These are phyloP conservation scores for Sugiyamaella xylanicola DNA, from an alignment of 1,139 yeast species.

Conservation along the genomic window DNA sequence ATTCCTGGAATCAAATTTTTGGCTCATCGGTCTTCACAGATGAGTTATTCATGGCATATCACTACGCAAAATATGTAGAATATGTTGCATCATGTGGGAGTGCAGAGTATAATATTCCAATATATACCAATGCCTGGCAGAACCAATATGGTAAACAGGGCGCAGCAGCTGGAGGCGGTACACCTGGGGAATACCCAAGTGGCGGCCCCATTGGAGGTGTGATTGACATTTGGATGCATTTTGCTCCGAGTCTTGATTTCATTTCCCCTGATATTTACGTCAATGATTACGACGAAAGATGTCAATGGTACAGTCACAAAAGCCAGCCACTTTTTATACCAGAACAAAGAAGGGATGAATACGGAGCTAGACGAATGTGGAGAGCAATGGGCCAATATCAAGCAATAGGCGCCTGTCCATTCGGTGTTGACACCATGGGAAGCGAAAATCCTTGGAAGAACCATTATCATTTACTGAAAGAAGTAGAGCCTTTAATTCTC, in stretches of 20 bases:
- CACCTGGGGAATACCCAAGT: conserved; percentile 24
- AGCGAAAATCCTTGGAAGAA: conserved; percentile 18
- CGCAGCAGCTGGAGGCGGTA: conserved; percentile 22
- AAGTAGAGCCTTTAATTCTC: conserved; percentile 9
- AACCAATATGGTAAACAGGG: conserved; percentile 13
- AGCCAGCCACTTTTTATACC: conserved; percentile 24
- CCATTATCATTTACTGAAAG: conserved; percentile 17
- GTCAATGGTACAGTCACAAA: conserved; percentile 20
- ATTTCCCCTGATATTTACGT: conserved; percentile 23
- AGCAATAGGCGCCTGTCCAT: conserved; percentile 26
- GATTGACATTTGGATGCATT: conserved; percentile 22
- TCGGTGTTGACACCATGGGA: conserved; percentile 23
- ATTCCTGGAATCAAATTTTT: conserved; percentile 21
- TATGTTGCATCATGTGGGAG: conserved; percentile 18
- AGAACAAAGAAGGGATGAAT: conserved; percentile 26
- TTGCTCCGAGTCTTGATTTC: conserved; percentile 21
- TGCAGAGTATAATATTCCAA: conserved; percentile 20
- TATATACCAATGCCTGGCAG: conserved; percentile 25
- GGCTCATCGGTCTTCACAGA: conserved; percentile 17
- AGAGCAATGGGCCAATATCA: conserved; percentile 21
- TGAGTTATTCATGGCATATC: conserved; percentile 26
- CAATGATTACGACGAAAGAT: conserved; percentile 21
- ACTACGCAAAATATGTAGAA: conserved; percentile 21
- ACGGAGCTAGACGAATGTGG: conserved; percentile 24
- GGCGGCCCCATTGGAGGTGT: conserved; percentile 24